Percentiles rank a stretch among this genome's conserved stretches.
Conservation (phyloP, 2,329 filamentous ascomycete species). For the Aspergillus jensenii region DNA sequence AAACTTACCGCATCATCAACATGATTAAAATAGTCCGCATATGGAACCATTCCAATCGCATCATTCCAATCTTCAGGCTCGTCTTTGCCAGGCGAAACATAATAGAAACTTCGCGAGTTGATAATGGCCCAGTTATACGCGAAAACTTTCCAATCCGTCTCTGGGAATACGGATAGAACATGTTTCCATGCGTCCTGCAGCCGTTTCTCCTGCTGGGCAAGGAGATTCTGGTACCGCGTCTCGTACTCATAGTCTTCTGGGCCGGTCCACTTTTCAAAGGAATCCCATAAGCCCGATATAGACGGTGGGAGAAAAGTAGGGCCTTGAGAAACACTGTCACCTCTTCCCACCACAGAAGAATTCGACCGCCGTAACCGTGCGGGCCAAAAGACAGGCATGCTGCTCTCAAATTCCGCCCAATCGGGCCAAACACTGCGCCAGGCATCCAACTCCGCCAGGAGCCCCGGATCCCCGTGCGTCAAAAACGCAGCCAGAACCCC, state of each 20-base stretch:
- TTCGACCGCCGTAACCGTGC: constrained; percentile 37
- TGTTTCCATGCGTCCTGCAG: constrained; percentile 51
- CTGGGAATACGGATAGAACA: constrained; percentile 42
- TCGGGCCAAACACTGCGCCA: constrained; percentile 71
- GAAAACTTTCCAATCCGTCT: constrained; percentile 41
- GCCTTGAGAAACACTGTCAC: background rate
- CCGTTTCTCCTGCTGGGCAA: constrained; percentile 54
- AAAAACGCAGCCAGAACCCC: constrained; percentile 69
- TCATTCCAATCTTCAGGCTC: constrained; percentile 37
- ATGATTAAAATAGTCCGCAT: constrained; percentile 45
- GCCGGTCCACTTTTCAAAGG: constrained; percentile 22
- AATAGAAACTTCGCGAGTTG: constrained; percentile 61
- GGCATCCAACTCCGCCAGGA: constrained; percentile 45
- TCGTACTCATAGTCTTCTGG: constrained; percentile 22
- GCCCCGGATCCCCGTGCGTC: constrained; percentile 49
- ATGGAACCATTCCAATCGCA: constrained; percentile 41
- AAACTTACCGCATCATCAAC: constrained; percentile 33
- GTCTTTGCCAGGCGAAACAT: constrained; percentile 42
- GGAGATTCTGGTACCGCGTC: constrained; percentile 35
- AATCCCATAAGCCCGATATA: constrained; percentile 37
- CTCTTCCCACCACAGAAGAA: background rate
- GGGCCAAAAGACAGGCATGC: constrained; percentile 59
- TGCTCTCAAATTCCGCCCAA: constrained; percentile 56
- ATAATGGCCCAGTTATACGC: constrained; percentile 58
- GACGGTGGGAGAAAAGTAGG: constrained; percentile 31